Conservation (phyloP, 306 rosid species). For the Trifolium dubium region DNA sequence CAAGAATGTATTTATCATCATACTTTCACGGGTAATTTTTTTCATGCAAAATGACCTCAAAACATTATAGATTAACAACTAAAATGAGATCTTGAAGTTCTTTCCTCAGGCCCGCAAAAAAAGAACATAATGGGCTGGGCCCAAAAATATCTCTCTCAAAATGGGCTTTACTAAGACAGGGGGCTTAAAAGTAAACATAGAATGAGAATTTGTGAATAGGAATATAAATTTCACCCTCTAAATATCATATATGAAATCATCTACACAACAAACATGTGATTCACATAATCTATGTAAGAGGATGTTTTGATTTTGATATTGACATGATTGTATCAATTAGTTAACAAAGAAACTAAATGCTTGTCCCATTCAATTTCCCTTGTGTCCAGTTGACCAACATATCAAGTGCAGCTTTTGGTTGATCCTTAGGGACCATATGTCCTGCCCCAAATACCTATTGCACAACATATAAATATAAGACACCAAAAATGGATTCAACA, state of each 20-base stretch:
- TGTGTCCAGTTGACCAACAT: slow-evolving; percentile 76
- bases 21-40: too few relatives aligned
- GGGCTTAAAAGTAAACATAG: not conserved
- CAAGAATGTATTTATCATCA: too few relatives aligned
- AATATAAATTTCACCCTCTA: not conserved
- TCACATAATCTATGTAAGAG: slow-evolving; percentile 5
- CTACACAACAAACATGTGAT: slow-evolving; percentile 5
- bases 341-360: slow-evolving; percentile 37
- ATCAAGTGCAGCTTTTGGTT: slow-evolving; percentile 81
- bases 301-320: not conserved
- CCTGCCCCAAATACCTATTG: slow-evolving; percentile 71
- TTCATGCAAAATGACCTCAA: too few relatives aligned
- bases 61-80: too few relatives aligned
- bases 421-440: slow-evolving; percentile 97
- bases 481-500: slow-evolving; percentile 4
- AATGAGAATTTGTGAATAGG: not conserved
- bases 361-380: slow-evolving; percentile 45
- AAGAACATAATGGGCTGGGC: too few relatives aligned
- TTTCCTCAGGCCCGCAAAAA: too few relatives aligned
- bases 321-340: slow-evolving; percentile 28
- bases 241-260: not conserved
- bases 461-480: slow-evolving; percentile 9
- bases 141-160: too few relatives aligned
- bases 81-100: too few relatives aligned
- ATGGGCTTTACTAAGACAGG: too few relatives aligned